A percentile compares a stretch with the other conserved stretches of the same genome.
phyloP scores from a whole-genome alignment of 768 basidiomycete species.

The Pleurotus djamor region DNA sequence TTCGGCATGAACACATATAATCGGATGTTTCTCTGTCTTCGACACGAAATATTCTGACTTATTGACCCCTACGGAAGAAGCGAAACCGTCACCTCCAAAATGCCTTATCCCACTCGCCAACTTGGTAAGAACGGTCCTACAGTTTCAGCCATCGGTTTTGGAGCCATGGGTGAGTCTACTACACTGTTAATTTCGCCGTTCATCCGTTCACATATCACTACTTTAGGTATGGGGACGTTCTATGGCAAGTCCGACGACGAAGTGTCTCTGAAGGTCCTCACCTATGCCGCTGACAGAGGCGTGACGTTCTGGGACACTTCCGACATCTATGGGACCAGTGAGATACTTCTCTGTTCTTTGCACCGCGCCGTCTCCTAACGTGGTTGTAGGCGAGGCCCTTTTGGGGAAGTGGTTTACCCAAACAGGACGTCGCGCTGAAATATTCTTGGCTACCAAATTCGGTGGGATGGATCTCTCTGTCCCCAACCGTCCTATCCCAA shows the following conservation, averaged over 20 bases:
- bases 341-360: not conserved
- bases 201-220: not conserved
- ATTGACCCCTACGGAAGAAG: too few species aligned
- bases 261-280: conserved; percentile 13
- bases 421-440: conserved; percentile 41
- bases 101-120: conserved; percentile 14
- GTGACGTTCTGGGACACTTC: conserved; percentile 19
- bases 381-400: not conserved
- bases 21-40: too few species aligned
- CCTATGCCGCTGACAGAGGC: conserved; percentile 21
- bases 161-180: conserved; percentile 18
- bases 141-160: conserved; percentile 23
- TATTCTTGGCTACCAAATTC: conserved; percentile 58
- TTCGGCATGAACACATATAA: too few species aligned
- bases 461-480: conserved; percentile 25
- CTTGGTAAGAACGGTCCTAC: conserved; percentile 22
- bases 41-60: too few species aligned
- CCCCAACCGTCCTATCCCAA: not conserved
- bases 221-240: conserved; percentile 18
- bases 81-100: not conserved
- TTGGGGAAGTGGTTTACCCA: not conserved
- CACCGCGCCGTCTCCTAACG: not conserved
- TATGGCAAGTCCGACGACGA: conserved; percentile 19
- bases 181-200: not conserved
- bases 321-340: conserved; percentile 17